Conservation (phyloP, 495 filamentous ascomycete species). For the Penicillium maclennaniae region DNA sequence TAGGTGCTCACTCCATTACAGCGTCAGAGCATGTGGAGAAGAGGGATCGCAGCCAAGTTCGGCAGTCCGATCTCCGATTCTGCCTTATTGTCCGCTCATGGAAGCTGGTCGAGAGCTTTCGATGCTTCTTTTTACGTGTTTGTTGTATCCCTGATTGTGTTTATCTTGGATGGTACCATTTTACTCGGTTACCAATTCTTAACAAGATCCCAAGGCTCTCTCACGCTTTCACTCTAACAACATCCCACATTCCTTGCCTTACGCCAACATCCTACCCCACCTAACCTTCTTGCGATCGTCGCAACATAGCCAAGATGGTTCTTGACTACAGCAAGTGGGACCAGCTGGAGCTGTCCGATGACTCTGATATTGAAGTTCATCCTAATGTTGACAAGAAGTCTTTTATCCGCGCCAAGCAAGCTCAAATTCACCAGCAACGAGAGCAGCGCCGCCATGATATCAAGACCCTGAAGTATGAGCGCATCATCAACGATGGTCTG, state of each 20-base stretch:
- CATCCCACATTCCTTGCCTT: conserved; percentile 4
- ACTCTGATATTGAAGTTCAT: conserved; percentile 97
- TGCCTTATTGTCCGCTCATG: conserved; percentile 37
- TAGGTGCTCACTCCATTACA: conserved; percentile 12
- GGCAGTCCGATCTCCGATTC: conserved; percentile 21
- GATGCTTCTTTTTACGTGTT: conserved; percentile 14
- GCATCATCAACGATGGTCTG: conserved; percentile 86
- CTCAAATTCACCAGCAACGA: conserved; percentile 90
- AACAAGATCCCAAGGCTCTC: not conserved
- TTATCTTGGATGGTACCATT: not conserved
- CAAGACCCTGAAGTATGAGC: conserved; percentile 86
- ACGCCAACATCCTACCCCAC: conserved; percentile 24
- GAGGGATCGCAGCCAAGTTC: conserved; percentile 13
- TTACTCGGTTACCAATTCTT: not conserved
- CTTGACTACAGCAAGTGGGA: conserved; percentile 98
- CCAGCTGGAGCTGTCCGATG: conserved; percentile 90
- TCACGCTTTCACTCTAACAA: not conserved
- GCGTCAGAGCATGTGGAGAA: conserved; percentile 20
- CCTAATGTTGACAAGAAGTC: conserved; percentile 98
- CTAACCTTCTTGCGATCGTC: conserved; percentile 3
- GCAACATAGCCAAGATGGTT: conserved; percentile 58
- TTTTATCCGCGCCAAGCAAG: conserved; percentile 97
- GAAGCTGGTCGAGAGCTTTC: conserved; percentile 40
- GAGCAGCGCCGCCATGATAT: conserved; percentile 81
- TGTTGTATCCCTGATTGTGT: not conserved